phyloP scores from a whole-genome alignment of 805 yeast species.

The Candida qinlingensis region DNA sequence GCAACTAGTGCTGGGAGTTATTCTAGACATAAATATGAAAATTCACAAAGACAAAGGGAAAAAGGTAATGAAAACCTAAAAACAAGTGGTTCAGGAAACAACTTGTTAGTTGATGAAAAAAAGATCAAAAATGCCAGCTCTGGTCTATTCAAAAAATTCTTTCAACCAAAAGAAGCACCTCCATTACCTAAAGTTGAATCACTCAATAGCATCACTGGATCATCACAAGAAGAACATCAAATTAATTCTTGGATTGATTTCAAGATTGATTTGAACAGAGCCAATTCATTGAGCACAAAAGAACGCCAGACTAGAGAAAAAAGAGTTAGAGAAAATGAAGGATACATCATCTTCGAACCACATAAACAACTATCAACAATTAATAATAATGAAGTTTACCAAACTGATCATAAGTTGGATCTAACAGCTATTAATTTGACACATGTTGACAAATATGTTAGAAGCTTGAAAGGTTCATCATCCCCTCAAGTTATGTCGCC shows the following conservation, averaged over 20 bases:
- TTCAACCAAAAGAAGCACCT: slow-evolving; percentile 25
- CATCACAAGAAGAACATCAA: slow-evolving; percentile 33
- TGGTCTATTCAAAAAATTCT: slow-evolving; percentile 28
- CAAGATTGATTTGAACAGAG: slow-evolving; percentile 61
- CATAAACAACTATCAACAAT: slow-evolving; percentile 39
- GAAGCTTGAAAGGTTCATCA: slow-evolving; percentile 28
- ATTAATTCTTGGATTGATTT: slow-evolving; percentile 46
- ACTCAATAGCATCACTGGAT: slow-evolving; percentile 15
- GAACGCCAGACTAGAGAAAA: slow-evolving; percentile 70
- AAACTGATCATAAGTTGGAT: slow-evolving; percentile 25
- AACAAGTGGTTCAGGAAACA: slow-evolving; percentile 24
- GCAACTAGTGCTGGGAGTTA: slow-evolving; percentile 89
- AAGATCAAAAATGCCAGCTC: slow-evolving; percentile 17
- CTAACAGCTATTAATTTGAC: slow-evolving; percentile 28
- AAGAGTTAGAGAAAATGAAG: slow-evolving; percentile 53
- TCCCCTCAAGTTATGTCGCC: slow-evolving; percentile 36
- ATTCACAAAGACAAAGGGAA: slow-evolving; percentile 15
- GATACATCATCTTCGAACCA: slow-evolving; percentile 62
- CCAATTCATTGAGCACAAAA: slow-evolving; percentile 58
- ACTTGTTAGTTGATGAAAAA: slow-evolving; percentile 22
- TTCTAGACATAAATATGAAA: slow-evolving; percentile 63
- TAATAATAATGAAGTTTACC: slow-evolving; percentile 42
- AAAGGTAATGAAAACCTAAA: slow-evolving; percentile 9
- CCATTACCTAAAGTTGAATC: slow-evolving; percentile 23
- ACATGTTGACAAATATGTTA: slow-evolving; percentile 40